phyloP scores from a whole-genome alignment of 306 rosid species.

The Hylodesmum podocarpum region DNA sequence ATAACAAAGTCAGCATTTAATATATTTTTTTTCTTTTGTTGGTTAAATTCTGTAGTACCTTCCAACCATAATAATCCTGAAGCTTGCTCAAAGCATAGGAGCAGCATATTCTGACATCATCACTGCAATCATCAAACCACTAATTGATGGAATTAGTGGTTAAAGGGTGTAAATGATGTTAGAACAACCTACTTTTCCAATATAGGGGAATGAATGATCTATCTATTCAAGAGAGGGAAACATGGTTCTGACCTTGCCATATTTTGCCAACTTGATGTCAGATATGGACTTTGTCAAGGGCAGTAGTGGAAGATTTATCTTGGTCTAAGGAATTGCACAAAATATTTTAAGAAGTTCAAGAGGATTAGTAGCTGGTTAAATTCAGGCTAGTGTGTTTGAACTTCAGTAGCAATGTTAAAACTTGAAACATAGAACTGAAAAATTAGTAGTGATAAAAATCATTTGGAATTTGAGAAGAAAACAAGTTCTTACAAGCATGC shows the following conservation, averaged over 20 bases:
- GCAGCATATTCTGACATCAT: slow-evolving; percentile 73
- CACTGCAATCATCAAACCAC: slow-evolving; percentile 96
- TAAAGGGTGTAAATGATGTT: slow-evolving; percentile 27
- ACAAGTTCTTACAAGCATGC: slow-evolving; percentile 42
- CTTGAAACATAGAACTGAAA: not conserved
- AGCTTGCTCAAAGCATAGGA: slow-evolving; percentile 63
- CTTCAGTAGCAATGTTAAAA: slow-evolving; percentile 5
- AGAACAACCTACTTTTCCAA: slow-evolving; percentile 13
- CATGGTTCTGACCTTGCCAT: slow-evolving; percentile 57
- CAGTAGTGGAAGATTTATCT: slow-evolving; percentile 64
- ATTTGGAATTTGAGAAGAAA: not conserved
- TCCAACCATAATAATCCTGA: slow-evolving; percentile 65
- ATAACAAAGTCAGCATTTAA: not conserved
- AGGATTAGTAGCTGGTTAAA: not conserved
- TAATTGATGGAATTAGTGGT: slow-evolving; percentile 75
- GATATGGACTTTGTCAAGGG: slow-evolving; percentile 53
- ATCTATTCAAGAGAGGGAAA: not conserved
- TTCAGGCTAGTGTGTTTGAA: not conserved
- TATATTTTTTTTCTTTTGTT: not conserved
- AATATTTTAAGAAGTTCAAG: not conserved
- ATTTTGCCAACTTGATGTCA: slow-evolving; percentile 77
- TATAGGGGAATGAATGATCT: not conserved
- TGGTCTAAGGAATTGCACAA: slow-evolving; percentile 44
- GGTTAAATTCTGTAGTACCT: slow-evolving; percentile 47
- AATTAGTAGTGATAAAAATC: not conserved